phyloP scores from a whole-genome alignment of 768 basidiomycete genomes.

The Leucocoprinus sp. region DNA sequence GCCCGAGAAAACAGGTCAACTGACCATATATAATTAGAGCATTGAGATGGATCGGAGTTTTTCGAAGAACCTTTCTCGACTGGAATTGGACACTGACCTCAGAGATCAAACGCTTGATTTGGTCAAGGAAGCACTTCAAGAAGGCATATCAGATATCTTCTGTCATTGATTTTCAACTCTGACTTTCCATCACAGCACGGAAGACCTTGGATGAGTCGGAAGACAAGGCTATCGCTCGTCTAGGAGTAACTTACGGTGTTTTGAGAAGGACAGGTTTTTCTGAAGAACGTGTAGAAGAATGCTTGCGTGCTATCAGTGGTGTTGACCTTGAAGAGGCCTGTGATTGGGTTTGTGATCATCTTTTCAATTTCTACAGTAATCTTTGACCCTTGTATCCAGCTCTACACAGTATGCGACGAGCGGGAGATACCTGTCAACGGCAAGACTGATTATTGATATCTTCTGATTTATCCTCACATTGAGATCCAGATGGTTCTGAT shows the following conservation, averaged over 20 bases:
- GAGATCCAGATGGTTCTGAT: constrained; percentile 3
- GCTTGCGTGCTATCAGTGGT: constrained; percentile 53
- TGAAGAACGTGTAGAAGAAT: constrained; percentile 61
- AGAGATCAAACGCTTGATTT: constrained; percentile 54
- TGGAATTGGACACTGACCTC: constrained; percentile 56
- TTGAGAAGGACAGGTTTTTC: constrained; percentile 71
- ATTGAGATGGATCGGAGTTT: constrained; percentile 78
- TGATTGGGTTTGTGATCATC: constrained; percentile 67
- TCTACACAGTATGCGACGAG: constrained; percentile 55
- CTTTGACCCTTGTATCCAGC: constrained; percentile 30
- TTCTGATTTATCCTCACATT: neutral
- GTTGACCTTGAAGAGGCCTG: constrained; percentile 82
- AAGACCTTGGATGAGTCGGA: constrained; percentile 45
- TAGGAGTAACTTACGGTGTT: constrained; percentile 78
- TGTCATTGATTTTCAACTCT: neutral
- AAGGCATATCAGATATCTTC: neutral
- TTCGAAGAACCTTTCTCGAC: constrained; percentile 49
- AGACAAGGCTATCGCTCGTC: constrained; percentile 61
- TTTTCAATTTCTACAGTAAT: neutral
- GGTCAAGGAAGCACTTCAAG: constrained; percentile 19
- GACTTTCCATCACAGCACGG: constrained; percentile 17
- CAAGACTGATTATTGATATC: constrained; percentile 14
- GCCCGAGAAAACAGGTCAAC: neutral
- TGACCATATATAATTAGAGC: constrained; percentile 32
- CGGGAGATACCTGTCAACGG: constrained; percentile 44